Base-by-base conservation (phyloP, 75 land plant species). In the Ceratopteris richardii region DNA sequence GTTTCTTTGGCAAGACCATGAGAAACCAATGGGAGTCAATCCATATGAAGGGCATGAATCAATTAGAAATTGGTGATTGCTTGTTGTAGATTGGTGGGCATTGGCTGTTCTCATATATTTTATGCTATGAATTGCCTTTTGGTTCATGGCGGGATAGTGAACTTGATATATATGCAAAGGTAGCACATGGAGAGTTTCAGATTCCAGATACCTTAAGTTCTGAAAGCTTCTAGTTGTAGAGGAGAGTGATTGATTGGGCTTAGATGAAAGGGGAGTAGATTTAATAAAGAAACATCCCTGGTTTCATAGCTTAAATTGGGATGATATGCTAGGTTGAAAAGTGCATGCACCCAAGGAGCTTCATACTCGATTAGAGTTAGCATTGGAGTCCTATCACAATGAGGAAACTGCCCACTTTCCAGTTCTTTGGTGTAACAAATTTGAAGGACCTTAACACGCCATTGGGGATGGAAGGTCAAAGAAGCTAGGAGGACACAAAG, bases 121-220 rank as follows among this genome's bases (percentile, higher is more conserved):
- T 64, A 80, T 92, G 89, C 65, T 92, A 80, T 62, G 87, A 92
- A 62, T 80, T 82, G 69, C 97, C 97, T 33, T 92, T 88, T 63
- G 97, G 97, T 23, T 82, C 95, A 30, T 88, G 97, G 97, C 65
- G 90, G 68, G 86, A 92, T 16, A 85, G 80, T 54, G 97, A 92
- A 57, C 70, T 92, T 27, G 96, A 90, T 31, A 76, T 80, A 16
- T 82, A 73, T 71, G 83, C 84, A 7, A 92, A 72, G 62, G 86
- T 88, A 28, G 90, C 83, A 25, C 72, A 73, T 48, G 83, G 95
- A 24, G 86, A 88, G 72, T 64, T 92, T 13, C 61, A 50, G 46
- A 75, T 92, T 58, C 90, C 90, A 13, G 58, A 76, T n/a, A 73
- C 46, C 36, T 75, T 88, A 43, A 85, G 94, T 29, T 60, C 71